Conservation (phyloP, 2,329 filamentous ascomycete species). For the Corniculantispora saksenae region DNA sequence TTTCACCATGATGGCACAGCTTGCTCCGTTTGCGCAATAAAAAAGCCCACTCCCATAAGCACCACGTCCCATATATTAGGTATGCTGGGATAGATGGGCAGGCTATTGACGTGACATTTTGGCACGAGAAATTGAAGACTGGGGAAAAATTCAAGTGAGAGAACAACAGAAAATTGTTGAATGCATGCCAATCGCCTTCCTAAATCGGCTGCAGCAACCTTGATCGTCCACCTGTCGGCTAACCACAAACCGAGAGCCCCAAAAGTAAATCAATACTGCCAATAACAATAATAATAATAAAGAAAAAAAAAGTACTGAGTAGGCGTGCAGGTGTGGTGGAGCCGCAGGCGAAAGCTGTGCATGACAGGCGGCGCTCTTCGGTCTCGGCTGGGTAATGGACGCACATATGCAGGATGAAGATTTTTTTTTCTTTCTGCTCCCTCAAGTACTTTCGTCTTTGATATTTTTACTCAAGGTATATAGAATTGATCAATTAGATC, state of each 20-base stretch:
- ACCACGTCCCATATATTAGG: no score
- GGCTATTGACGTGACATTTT: not conserved
- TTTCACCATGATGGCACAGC: no score
- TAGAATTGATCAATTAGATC: not conserved
- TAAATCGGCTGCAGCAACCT: slow-evolving; percentile 7
- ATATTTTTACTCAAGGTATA: not conserved
- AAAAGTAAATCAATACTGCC: not conserved
- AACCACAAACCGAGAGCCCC: slow-evolving; percentile 1
- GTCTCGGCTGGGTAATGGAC: not conserved
- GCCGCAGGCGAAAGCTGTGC: not conserved
- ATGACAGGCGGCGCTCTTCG: slow-evolving; percentile 1
- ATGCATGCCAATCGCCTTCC: slow-evolving; percentile 9
- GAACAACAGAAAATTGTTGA: not conserved
- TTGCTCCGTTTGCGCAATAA: not conserved
- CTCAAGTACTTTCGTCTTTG: not conserved
- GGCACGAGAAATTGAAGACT: no score
- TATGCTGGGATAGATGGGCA: not conserved
- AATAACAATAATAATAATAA: not conserved
- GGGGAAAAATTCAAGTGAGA: not conserved
- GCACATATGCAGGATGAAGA: not conserved
- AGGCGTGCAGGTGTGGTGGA: slow-evolving; percentile 3
- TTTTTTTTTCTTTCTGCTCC: not conserved
- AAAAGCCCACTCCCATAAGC: not conserved
- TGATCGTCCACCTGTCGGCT: slow-evolving; percentile 10
- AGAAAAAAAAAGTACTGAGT: no score